phyloP scores from a whole-genome alignment of 495 filamentous ascomycete species.

The Pseudevernia furfuracea region DNA sequence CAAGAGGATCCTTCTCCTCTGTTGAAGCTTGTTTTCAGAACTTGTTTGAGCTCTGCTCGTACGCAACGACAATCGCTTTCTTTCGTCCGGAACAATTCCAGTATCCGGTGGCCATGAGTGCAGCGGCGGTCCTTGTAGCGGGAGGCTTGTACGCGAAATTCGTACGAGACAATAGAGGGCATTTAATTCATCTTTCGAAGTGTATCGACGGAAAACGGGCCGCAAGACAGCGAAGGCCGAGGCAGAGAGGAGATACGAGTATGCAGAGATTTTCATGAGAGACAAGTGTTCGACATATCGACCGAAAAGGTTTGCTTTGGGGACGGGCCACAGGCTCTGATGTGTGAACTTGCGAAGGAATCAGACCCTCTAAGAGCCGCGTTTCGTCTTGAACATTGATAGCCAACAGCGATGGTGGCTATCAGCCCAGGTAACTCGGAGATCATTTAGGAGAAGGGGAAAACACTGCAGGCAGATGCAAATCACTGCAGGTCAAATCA shows the following conservation, averaged over 20 bases:
- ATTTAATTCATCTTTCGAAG: conserved; percentile 26
- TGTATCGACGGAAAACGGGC: conserved; percentile 3
- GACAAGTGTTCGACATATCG: neutral
- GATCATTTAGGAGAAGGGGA: neutral
- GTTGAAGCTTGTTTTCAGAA: conserved; percentile 57
- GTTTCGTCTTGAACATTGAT: neutral
- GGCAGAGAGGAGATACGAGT: neutral
- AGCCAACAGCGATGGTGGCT: neutral
- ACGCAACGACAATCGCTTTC: conserved; percentile 52
- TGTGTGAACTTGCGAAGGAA: neutral
- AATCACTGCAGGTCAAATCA: neutral
- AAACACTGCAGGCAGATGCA: neutral
- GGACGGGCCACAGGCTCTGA: neutral
- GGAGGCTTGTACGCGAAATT: conserved; percentile 47
- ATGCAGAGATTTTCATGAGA: neutral
- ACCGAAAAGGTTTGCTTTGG: neutral
- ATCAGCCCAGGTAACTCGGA: neutral
- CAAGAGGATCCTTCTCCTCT: conserved; percentile 53
- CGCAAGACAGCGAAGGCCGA: neutral
- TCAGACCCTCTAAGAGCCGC: neutral
- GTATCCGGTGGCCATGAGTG: conserved; percentile 52
- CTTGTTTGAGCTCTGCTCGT: conserved; percentile 57
- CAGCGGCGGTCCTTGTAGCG: conserved; percentile 42
- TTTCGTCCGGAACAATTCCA: conserved; percentile 50
- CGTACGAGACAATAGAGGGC: conserved; percentile 51